A percentile compares a stretch with the other conserved stretches of the same genome.
Evolutionary conservation across 1,284 basidiomycete species (phyloP).

Genomic region (Anthracocystis panici-leucophaei): DNA sequence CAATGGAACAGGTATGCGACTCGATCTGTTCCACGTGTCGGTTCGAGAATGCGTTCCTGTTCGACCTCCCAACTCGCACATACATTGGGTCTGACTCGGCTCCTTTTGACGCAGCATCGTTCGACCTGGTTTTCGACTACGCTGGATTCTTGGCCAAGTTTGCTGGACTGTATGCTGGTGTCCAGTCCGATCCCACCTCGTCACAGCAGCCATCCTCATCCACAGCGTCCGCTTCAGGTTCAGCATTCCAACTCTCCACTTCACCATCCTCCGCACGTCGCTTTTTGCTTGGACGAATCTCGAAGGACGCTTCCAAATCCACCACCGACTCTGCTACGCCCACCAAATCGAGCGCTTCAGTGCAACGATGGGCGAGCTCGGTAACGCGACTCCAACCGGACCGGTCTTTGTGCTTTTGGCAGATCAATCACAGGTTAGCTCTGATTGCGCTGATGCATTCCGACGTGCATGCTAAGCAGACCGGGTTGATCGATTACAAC

Average conservation of each 20-base stretch:
- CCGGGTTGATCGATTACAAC: slow-evolving; percentile 91
- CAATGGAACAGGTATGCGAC: slow-evolving; percentile 56
- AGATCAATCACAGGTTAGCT: slow-evolving; percentile 82
- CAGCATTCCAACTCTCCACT: slow-evolving; percentile 26
- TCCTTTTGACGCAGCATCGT: slow-evolving; percentile 87
- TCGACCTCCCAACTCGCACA: slow-evolving; percentile 85
- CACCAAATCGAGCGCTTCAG: neutral
- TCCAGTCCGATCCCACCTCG: slow-evolving; percentile 8
- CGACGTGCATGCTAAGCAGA: slow-evolving; percentile 79
- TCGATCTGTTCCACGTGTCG: slow-evolving; percentile 77
- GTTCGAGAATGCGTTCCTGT: slow-evolving; percentile 91
- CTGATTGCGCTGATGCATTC: slow-evolving; percentile 85
- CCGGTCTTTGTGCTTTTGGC: slow-evolving; percentile 86
- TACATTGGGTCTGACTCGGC: slow-evolving; percentile 93
- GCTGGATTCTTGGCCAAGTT: slow-evolving; percentile 88
- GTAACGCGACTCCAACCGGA: slow-evolving; percentile 76
- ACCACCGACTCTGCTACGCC: slow-evolving; percentile 2
- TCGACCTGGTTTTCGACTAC: slow-evolving; percentile 90
- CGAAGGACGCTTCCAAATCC: slow-evolving; percentile 16
- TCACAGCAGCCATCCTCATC: slow-evolving; percentile 3
- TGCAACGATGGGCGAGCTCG: slow-evolving; percentile 58
- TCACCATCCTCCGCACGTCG: slow-evolving; percentile 40
- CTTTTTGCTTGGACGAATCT: slow-evolving; percentile 31
- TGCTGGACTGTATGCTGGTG: slow-evolving; percentile 79
- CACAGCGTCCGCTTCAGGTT: slow-evolving; percentile 4